Evolutionary conservation across 2,329 filamentous ascomycete genomes (phyloP), one percentile per base, ranked within the genome.

Genomic region (Cryphonectria carpinicola): DNA sequence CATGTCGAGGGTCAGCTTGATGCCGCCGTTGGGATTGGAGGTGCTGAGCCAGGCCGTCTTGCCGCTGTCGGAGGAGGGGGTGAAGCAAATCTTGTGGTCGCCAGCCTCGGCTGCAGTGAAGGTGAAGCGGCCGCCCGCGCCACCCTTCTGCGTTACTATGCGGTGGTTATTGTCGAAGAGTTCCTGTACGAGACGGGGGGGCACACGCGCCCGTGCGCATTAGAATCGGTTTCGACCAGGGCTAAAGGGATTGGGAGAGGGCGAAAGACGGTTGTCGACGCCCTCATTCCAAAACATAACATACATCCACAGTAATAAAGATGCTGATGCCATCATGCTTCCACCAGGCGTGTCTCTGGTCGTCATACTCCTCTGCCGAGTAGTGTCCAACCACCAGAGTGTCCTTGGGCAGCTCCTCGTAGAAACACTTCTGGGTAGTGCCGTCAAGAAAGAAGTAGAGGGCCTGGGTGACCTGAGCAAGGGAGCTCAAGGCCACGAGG

Each of bases 161-260:
- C 95, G 94, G 88, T 99, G 96, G 85, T 98, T 92, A 82, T 97
- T 95, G 87, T 98, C 95, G 83, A 99, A 99, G 78, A 92, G 88
- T 86, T 99, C 96, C 88, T 92, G 72, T 70, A 54, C 64, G 17
- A 14, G 39, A 10, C n/a, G 37, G 37, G 10, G n/a, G 25, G 25
- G 6, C 13, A 37, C 46, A 19, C 22, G 1, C 7, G 25, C 46
- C 4, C 22, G 17, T 2, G 10, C 61, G 56, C n/a, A n/a, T 70
- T 65, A 71, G 70, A n/a, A 13, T 43, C 10, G 37, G 46, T 37
- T 49, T 67, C 43, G 56, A 49, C 67, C 52, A 43, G 61, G 22
- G 35, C 54, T 22, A 22, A 19, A 19, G 35, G 22, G 22, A 43
- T 11, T 11, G 22, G 11, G 49, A 22, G 28, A 46, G 68, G 46